Conservation (phyloP, 2,329 filamentous ascomycete species). For the Clonostachys sp. region DNA sequence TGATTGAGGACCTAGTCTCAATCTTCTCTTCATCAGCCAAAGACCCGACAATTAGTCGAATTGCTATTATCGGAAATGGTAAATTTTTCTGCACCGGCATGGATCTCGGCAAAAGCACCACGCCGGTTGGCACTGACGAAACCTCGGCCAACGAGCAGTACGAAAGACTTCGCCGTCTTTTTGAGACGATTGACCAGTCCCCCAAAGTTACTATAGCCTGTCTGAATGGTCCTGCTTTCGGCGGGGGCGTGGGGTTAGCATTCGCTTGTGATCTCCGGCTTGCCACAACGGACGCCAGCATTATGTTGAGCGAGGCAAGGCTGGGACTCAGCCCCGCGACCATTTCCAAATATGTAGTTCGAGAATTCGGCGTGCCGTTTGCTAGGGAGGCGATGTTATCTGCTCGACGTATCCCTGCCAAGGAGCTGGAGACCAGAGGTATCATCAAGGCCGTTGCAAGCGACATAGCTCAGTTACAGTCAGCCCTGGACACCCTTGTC, state of each 20-base stretch:
- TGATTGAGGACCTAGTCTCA: too few species aligned
- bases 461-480: too few species aligned
- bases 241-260: conserved; percentile 35
- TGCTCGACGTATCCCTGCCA: conserved; percentile 16
- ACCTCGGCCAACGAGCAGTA: conserved; percentile 9
- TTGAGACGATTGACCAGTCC: conserved; percentile 28
- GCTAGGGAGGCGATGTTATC: conserved; percentile 29
- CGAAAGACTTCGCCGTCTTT: conserved; percentile 14
- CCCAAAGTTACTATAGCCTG: conserved; percentile 33
- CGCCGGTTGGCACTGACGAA: conserved; percentile 2
- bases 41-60: conserved; percentile 15
- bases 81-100: conserved; percentile 35
- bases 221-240: conserved; percentile 34
- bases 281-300: conserved; percentile 6
- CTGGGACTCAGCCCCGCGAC: conserved; percentile 27
- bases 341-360: conserved; percentile 30
- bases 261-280: conserved; percentile 34
- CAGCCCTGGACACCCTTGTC: too few species aligned
- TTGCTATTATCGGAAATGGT: conserved; percentile 25
- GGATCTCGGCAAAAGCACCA: conserved; percentile 19
- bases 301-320: conserved; percentile 32
- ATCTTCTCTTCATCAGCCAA: too few species aligned
- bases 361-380: conserved; percentile 29
- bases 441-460: too few species aligned
- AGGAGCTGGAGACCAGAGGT: conserved; percentile 6